phyloP scores from a whole-genome alignment of 1,284 basidiomycete species.

The Marasmius sp. region DNA sequence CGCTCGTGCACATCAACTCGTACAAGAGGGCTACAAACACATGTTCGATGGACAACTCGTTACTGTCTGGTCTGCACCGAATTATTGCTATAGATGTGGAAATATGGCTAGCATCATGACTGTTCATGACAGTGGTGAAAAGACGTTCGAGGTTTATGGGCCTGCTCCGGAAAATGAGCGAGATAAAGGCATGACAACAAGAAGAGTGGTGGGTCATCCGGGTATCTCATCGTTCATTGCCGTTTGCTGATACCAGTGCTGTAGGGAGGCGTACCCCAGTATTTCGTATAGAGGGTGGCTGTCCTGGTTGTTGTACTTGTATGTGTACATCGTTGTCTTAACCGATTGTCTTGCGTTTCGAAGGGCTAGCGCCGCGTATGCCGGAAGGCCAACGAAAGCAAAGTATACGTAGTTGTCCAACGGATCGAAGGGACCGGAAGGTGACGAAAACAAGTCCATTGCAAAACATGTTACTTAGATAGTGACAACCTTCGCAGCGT shows the following conservation, averaged over 20 bases:
- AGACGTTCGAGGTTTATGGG: slow-evolving; percentile 77
- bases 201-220: slow-evolving; percentile 56
- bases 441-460: no score
- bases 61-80: slow-evolving; percentile 97
- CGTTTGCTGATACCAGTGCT: background rate
- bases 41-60: slow-evolving; percentile 96
- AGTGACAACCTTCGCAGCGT: no score
- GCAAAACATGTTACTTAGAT: no score
- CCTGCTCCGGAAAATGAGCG: slow-evolving; percentile 85
- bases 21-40: slow-evolving; percentile 97
- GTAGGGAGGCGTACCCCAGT: background rate
- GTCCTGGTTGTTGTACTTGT: slow-evolving; percentile 3
- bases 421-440: no score
- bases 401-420: no score
- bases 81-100: slow-evolving; percentile 87
- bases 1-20: slow-evolving; percentile 92
- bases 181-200: slow-evolving; percentile 68
- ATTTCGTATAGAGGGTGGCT: background rate
- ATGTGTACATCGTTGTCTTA: background rate
- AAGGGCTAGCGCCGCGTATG: no score
- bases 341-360: background rate
- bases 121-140: slow-evolving; percentile 62
- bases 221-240: background rate
- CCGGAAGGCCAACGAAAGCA: no score
- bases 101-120: slow-evolving; percentile 80